Evolutionary conservation across 768 basidiomycete genomes (phyloP), one percentile per base, ranked within the genome.

Genomic region (Lanmaoa pseudosensibilis): DNA sequence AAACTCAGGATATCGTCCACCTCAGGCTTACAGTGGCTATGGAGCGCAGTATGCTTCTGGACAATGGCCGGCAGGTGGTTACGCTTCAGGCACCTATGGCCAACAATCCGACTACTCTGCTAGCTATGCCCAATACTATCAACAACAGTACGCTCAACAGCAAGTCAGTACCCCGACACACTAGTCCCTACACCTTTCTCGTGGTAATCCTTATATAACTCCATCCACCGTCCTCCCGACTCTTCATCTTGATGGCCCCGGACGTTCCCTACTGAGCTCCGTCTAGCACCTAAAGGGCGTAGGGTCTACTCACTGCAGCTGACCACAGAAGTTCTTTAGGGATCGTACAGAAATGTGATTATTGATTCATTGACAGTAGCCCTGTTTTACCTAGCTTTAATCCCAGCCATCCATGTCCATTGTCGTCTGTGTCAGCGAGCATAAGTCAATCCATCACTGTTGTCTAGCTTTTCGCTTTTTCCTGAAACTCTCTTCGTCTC

Each of bases 61-160:
- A 15, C 72, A 73, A 50, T 74, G 73, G 74, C n/a, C 65, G 47
- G 58, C 61, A 54, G 77, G 76, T 49, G 74, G 72, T 44, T 75
- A 73, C 43, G 4, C 61, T 41, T 52, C 57, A 50, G 63, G 60
- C 25, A 65, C 60, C 39, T 80, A 78, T 57, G 70, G 75, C 55
- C 77, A 76, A 52, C 78, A 78, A 63, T 60, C 80, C 75, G 91
- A 91, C 71, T 91, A 92, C 69, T 78, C 84, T 25, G 73, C 77
- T 70, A 89, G 84, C 70, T 93, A 93, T 59, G 88, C 90, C 43
- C 82, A 90, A 58, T 94, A 93, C 72, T 94, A 94, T 74, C 90
- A 92, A 77, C 84, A 83, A 72, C 90, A 92, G 80, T 92, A 92
- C 68, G 79, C 86, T 60, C 90, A 91, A 72, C 86, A 88, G 74